These are phyloP conservation scores for Alisma plantagoaquatica DNA, from an alignment of 106 monocot genomes.

Conservation along the genomic window DNA sequence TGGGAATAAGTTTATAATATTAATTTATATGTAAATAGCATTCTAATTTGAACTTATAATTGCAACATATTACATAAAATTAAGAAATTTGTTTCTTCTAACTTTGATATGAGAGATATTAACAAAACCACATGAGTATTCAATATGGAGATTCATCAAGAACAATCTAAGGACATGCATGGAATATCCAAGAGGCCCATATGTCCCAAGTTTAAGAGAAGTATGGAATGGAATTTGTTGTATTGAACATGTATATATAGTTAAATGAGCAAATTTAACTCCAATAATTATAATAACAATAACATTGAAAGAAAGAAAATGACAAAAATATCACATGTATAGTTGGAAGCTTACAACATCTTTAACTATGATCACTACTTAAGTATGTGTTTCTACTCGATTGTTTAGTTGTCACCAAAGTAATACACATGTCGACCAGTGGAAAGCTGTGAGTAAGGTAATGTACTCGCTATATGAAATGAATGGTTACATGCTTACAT, in stretches of 20 bases:
- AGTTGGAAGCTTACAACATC: background rate
- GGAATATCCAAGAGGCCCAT: background rate
- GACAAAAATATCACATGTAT: background rate
- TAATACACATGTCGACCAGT: background rate
- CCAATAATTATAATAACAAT: background rate
- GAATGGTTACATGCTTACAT: background rate
- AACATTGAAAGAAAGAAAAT: background rate
- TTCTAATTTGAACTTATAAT: background rate
- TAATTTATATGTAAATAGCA: background rate
- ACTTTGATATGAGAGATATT: too few species aligned
- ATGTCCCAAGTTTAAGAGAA: background rate
- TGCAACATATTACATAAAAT: background rate
- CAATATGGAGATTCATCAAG: too few species aligned
- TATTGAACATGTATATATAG: background rate
- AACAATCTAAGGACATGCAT: too few species aligned
- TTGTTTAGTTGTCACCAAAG: background rate
- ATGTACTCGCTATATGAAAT: background rate
- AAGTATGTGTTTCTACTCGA: background rate
- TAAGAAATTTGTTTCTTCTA: too few species aligned
- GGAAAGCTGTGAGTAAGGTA: background rate
- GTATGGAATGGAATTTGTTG: background rate
- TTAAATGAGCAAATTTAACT: background rate
- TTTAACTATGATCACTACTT: background rate
- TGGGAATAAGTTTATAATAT: background rate
- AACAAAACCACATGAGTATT: too few species aligned